phyloP scores from a whole-genome alignment of 208 protist genomes.

The Trypanosoma cruzi region DNA sequence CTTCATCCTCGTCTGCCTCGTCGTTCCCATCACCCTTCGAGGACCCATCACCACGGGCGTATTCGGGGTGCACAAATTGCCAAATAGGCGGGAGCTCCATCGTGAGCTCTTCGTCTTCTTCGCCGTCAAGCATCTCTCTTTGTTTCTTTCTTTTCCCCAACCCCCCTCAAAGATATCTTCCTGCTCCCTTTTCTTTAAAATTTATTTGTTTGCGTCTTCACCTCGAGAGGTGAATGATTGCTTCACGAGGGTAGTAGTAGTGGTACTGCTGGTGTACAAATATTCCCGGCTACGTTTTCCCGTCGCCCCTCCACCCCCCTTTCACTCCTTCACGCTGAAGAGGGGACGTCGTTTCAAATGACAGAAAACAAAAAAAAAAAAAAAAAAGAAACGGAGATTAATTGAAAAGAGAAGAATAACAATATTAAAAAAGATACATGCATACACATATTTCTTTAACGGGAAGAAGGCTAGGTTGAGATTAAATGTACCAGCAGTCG shows the following conservation, averaged over 20 bases:
- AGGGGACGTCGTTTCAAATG: too few relatives aligned
- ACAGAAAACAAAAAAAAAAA: neutral
- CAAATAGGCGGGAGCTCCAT: slow-evolving; percentile 75
- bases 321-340: too few relatives aligned
- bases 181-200: neutral
- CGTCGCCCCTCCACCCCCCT: neutral
- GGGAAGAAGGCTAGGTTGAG: too few relatives aligned
- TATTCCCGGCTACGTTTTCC: too few relatives aligned
- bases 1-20: slow-evolving; percentile 47
- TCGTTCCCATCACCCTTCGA: slow-evolving; percentile 25
- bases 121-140: slow-evolving; percentile 21
- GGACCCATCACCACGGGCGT: slow-evolving; percentile 25
- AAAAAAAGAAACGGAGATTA: slow-evolving; percentile 2
- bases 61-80: slow-evolving; percentile 77
- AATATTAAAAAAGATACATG: neutral
- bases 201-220: slow-evolving; percentile 9
- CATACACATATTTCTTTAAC: too few relatives aligned
- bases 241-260: neutral
- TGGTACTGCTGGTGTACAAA: too few relatives aligned
- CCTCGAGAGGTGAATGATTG: neutral
- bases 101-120: slow-evolving; percentile 44
- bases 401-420: neutral
- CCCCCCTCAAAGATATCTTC: too few relatives aligned
- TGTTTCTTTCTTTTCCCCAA: neutral
- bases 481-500: too few relatives aligned